Evolutionary conservation across 2,329 filamentous ascomycete species (phyloP), one percentile per base, ranked within the genome.

Genomic region (Penicillium hordei): DNA sequence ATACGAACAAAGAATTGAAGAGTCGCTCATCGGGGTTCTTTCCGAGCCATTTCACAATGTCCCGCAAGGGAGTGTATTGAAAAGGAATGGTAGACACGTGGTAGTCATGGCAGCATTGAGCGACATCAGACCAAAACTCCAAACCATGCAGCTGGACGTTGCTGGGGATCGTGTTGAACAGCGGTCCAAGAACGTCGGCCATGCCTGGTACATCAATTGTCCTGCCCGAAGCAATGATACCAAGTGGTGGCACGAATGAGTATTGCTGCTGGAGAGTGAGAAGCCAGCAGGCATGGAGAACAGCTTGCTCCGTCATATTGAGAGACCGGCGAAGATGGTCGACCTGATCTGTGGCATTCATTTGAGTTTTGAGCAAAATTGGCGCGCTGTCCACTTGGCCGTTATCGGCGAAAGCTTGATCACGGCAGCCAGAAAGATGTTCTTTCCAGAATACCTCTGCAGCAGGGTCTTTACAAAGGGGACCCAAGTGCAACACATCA

Each of bases 81-180:
- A 88, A 93, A 0, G 86, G 81, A 21, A 94, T 78, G 12, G 84
- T 81, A 0, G 82, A 77, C 1, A 86, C 82, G 68, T 90, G 91
- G 69, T 89, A 91, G 0, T 84, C 75, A 65, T 96, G 91, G 60
- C 89, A 90, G 50, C 78, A 76, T 17, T 76, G 78, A 23, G 91
- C 78, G 1, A 91, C 72, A 0, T 83, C 79, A 0, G 75, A 70
- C 85, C 89, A 91, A 0, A 80, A 85, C 5, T 81, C 76, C 0
- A 73, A 68, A 0, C 71, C 61, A 7, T 74, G 60, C 15, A 82
- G 63, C 6, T 76, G 69, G 34, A 86, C 74, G 54, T 84, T 81
- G 69, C 89, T 91, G 0, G 93, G 91, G 1, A 97, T 78, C 0
- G 92, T 96, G 70, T 97, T 97, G 81, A 97, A 96, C 21, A 97